Percentiles rank a stretch among this genome's conserved stretches.
Evolutionary conservation across 2,329 filamentous ascomycete genomes (phyloP).

Genomic region (Acephala macrosclerotiorum): DNA sequence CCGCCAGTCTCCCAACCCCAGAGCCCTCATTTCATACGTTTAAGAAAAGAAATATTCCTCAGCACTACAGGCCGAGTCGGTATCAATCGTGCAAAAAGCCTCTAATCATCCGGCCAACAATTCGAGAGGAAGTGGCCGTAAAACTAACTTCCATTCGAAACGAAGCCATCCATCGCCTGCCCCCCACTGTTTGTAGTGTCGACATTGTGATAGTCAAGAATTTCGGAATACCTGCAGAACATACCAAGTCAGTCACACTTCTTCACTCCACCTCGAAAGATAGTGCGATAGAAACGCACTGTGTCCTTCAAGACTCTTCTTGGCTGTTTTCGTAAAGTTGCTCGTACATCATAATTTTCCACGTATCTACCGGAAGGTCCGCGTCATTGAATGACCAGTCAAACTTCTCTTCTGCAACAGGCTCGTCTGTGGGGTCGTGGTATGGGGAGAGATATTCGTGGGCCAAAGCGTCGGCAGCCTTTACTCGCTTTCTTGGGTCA

Average conservation of each 20-base stretch:
- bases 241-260: constrained; percentile 43
- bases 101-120: neutral
- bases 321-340: constrained; percentile 42
- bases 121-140: constrained; percentile 6
- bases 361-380: constrained; percentile 96
- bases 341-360: constrained; percentile 99
- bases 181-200: constrained; percentile 53
- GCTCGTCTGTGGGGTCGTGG: constrained; percentile 97
- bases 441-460: constrained; percentile 96
- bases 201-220: constrained; percentile 97
- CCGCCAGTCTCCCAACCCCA: constrained; percentile 28
- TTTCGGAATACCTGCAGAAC: constrained; percentile 88
- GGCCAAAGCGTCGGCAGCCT: constrained; percentile 82
- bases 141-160: constrained; percentile 26
- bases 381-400: constrained; percentile 99
- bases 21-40: constrained; percentile 1
- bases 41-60: neutral
- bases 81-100: constrained; percentile 18
- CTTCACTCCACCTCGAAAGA: constrained; percentile 29
- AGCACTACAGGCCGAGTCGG: neutral
- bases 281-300: constrained; percentile 33
- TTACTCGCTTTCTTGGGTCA: constrained; percentile 94
- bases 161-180: constrained; percentile 32
- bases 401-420: constrained; percentile 94
- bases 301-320: constrained; percentile 36